Evolutionary conservation across 1,139 yeast species (phyloP).

Genomic region (Yamadazyma kanchanaburiensis): DNA sequence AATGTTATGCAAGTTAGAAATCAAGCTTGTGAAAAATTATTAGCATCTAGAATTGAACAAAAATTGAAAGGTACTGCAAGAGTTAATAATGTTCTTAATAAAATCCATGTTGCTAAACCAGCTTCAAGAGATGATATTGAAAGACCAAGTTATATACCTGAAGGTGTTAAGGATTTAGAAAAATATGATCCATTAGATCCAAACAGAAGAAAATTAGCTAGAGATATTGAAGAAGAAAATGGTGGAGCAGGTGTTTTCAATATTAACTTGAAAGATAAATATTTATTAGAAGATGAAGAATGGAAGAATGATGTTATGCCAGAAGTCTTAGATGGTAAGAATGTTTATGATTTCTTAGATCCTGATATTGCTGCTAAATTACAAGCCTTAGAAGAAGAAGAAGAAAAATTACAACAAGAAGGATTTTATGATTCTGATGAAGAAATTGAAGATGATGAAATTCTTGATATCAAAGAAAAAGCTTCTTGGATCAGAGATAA

Average conservation of each 20-base stretch:
- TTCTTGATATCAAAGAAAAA: slow-evolving; percentile 73
- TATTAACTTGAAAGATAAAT: slow-evolving; percentile 87
- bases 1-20: slow-evolving; percentile 95
- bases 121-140: slow-evolving; percentile 81
- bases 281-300: slow-evolving; percentile 88
- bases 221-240: slow-evolving; percentile 88
- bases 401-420: slow-evolving; percentile 86
- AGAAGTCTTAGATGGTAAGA: slow-evolving; percentile 91
- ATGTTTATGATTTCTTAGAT: slow-evolving; percentile 95
- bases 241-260: slow-evolving; percentile 99
- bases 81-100: slow-evolving; percentile 84
- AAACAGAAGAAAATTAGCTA: slow-evolving; percentile 73
- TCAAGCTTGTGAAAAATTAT: slow-evolving; percentile 93
- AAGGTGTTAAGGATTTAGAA: slow-evolving; percentile 51
- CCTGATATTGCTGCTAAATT: slow-evolving; percentile 92
- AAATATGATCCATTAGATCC: slow-evolving; percentile 82
- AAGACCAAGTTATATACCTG: slow-evolving; percentile 82
- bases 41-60: slow-evolving; percentile 94
- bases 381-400: slow-evolving; percentile 95
- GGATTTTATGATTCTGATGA: slow-evolving; percentile 95
- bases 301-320: slow-evolving; percentile 99
- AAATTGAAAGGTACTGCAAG: slow-evolving; percentile 93
- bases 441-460: slow-evolving; percentile 61
- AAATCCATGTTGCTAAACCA: slow-evolving; percentile 93
- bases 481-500: slow-evolving; percentile 95